phyloP scores from a whole-genome alignment of 805 yeast species.

The Ogataea nitratoaversa region DNA sequence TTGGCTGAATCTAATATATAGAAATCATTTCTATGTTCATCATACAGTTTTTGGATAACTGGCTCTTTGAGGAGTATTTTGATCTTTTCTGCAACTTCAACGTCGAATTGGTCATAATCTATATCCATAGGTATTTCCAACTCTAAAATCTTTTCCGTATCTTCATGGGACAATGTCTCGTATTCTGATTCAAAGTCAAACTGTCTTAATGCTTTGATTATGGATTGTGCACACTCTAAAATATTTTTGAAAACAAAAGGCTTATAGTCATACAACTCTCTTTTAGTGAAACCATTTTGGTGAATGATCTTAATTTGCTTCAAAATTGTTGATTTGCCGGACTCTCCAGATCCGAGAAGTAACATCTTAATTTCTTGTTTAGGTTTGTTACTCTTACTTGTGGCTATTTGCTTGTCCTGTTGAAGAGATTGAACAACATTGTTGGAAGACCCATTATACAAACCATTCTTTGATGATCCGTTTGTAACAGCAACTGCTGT shows the following conservation, averaged over 20 bases:
- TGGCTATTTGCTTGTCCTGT: not conserved
- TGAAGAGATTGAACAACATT: not conserved
- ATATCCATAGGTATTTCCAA: slow-evolving; percentile 52
- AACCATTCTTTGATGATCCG: not conserved
- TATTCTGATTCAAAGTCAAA: slow-evolving; percentile 38
- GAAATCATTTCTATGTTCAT: slow-evolving; percentile 61
- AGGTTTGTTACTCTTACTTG: slow-evolving; percentile 8
- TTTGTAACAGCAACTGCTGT: slow-evolving; percentile 2
- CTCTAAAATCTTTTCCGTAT: slow-evolving; percentile 40
- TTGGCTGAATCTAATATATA: slow-evolving; percentile 83
- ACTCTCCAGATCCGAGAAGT: slow-evolving; percentile 82
- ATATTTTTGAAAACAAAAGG: slow-evolving; percentile 78
- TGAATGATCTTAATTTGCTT: slow-evolving; percentile 80
- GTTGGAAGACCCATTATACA: not conserved
- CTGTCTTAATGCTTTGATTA: slow-evolving; percentile 62
- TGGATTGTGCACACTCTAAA: slow-evolving; percentile 67
- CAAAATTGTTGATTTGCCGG: slow-evolving; percentile 76
- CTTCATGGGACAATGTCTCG: slow-evolving; percentile 30
- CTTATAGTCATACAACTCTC: slow-evolving; percentile 69
- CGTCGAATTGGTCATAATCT: slow-evolving; percentile 45
- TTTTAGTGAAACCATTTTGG: slow-evolving; percentile 64
- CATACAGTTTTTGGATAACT: slow-evolving; percentile 52
- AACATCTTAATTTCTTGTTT: slow-evolving; percentile 65
- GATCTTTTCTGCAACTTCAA: slow-evolving; percentile 44
- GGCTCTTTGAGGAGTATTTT: slow-evolving; percentile 51